phyloP scores from a whole-genome alignment of 2,329 filamentous ascomycete species.

The Fusarium domesticum region DNA sequence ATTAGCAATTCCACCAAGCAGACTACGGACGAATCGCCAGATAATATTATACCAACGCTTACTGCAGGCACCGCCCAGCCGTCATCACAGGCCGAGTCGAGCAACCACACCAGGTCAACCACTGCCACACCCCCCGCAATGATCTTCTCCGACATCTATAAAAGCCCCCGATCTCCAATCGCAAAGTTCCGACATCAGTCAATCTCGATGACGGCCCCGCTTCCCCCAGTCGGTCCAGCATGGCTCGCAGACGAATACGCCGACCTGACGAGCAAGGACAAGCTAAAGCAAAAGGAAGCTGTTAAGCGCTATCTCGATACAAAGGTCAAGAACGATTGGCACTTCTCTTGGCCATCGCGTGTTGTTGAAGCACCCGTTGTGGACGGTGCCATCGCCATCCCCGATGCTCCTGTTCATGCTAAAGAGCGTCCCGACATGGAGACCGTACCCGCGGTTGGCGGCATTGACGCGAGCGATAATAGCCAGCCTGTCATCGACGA shows the following conservation, averaged over 20 bases:
- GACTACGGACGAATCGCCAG: constrained; percentile 6
- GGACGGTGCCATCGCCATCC: constrained; percentile 7
- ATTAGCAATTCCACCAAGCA: constrained; percentile 10
- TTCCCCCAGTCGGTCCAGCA: constrained; percentile 30
- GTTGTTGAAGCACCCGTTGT: constrained; percentile 10
- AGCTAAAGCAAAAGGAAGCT: constrained; percentile 60
- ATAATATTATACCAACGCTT: constrained; percentile 7
- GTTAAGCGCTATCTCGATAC: constrained; percentile 54
- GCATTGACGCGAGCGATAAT: constrained; percentile 12
- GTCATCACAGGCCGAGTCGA: constrained; percentile 17
- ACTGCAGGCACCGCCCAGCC: constrained; percentile 13
- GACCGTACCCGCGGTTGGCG: neutral
- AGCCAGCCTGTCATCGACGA: constrained; percentile 30
- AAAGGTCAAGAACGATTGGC: constrained; percentile 59
- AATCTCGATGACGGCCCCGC: constrained; percentile 30
- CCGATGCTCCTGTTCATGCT: constrained; percentile 5
- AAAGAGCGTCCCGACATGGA: neutral
- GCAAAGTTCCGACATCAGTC: constrained; percentile 47
- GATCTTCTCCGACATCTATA: constrained; percentile 60
- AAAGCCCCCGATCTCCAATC: constrained; percentile 52
- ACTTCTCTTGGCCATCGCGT: constrained; percentile 53
- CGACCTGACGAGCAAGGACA: constrained; percentile 61
- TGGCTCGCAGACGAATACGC: constrained; percentile 53
- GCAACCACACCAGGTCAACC: neutral
- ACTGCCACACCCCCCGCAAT: constrained; percentile 34